These are phyloP conservation scores for Podospora appendiculata DNA, from an alignment of 495 filamentous ascomycete species.

Conservation along the genomic window DNA sequence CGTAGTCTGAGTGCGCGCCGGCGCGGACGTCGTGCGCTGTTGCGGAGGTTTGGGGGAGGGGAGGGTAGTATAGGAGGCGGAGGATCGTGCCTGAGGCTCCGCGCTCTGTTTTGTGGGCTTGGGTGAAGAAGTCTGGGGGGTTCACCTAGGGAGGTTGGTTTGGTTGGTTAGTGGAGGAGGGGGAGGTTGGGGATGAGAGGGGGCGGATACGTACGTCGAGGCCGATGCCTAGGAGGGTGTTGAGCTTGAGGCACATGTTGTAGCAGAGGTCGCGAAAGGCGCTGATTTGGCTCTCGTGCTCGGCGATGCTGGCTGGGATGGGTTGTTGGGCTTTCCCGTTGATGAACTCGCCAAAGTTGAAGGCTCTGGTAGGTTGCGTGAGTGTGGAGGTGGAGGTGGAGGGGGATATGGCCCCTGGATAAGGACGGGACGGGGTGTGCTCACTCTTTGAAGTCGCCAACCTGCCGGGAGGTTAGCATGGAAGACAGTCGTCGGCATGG, in stretches of 20 bases:
- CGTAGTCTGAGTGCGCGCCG: constrained; percentile 88
- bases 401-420: not conserved
- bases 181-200: not conserved
- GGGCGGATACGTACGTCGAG: constrained; percentile 49
- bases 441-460: constrained; percentile 92
- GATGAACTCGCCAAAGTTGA: constrained; percentile 82
- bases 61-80: constrained; percentile 75
- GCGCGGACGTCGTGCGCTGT: constrained; percentile 67
- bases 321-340: constrained; percentile 71
- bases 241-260: constrained; percentile 60
- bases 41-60: constrained; percentile 58
- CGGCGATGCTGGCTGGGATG: constrained; percentile 56
- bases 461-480: constrained; percentile 33
- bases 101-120: constrained; percentile 53
- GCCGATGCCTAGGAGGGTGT: constrained; percentile 68
- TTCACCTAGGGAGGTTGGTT: constrained; percentile 4
- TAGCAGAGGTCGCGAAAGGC: constrained; percentile 65
- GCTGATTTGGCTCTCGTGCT: constrained; percentile 52
- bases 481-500: not conserved
- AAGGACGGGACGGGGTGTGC: not conserved
- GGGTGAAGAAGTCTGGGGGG: constrained; percentile 59
- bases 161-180: constrained; percentile 16
- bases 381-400: not conserved
- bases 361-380: constrained; percentile 50
- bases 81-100: constrained; percentile 67